Percentiles rank a stretch among this genome's conserved stretches.
Evolutionary conservation across 108 stramenopile species (phyloP).

Genomic region (Cyclotella kingstonii): DNA sequence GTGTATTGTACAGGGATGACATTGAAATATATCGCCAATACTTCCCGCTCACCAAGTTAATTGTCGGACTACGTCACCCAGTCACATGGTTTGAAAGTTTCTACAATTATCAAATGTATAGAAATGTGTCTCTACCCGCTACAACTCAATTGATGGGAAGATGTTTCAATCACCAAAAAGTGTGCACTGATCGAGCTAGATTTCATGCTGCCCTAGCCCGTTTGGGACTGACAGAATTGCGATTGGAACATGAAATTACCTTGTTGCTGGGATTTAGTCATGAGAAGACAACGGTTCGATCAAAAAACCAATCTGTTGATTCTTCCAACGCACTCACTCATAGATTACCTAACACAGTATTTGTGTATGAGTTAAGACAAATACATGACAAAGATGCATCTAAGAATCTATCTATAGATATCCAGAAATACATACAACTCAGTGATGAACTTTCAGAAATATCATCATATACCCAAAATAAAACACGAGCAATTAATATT

Average conservation of each 20-base stretch:
- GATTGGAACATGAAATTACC: conserved; percentile 16
- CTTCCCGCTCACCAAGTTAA: conserved; percentile 58
- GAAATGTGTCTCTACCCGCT: conserved; percentile 43
- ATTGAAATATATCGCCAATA: conserved; percentile 28
- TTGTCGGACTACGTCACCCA: conserved; percentile 75
- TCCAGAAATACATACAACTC: conserved; percentile 20
- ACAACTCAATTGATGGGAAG: conserved; percentile 20
- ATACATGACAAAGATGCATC: conserved; percentile 21
- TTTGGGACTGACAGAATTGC: conserved; percentile 48
- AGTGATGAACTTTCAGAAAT: conserved; percentile 17
- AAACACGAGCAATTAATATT: conserved; percentile 40
- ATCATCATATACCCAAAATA: conserved; percentile 19
- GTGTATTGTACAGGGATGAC: conserved; percentile 26
- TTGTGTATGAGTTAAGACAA: conserved; percentile 50
- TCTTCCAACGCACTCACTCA: neutral
- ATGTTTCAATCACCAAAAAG: conserved; percentile 31
- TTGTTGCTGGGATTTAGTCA: conserved; percentile 27
- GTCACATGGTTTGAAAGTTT: conserved; percentile 71
- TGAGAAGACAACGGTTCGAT: neutral
- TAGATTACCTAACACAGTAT: conserved; percentile 28
- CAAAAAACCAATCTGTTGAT: neutral
- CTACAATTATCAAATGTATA: conserved; percentile 68
- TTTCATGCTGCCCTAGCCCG: conserved; percentile 57
- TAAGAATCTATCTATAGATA: conserved; percentile 20
- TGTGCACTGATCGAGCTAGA: conserved; percentile 69